Percentiles rank a stretch among this genome's conserved stretches.
Conservation (phyloP, 345 rosid genomes). For the Euclidium syriacum region DNA sequence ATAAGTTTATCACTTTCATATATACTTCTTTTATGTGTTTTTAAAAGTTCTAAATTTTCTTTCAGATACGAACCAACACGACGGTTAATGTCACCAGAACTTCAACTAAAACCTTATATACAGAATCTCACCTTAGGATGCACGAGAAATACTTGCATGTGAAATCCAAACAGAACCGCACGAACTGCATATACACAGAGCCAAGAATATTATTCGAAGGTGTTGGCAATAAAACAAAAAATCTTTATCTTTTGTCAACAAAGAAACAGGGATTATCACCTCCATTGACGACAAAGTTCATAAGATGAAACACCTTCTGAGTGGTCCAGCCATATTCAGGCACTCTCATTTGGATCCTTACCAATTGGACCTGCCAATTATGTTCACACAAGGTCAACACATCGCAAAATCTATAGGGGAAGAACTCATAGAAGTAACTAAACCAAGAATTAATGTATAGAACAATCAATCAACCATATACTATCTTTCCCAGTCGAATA, state of each 20-base stretch:
- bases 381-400: neutral
- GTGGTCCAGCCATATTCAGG: constrained; percentile 99
- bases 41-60: neutral
- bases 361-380: constrained; percentile 63
- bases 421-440: neutral
- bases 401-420: neutral
- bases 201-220: neutral
- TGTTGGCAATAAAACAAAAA: neutral
- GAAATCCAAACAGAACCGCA: constrained; percentile 93
- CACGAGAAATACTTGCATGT: constrained; percentile 64
- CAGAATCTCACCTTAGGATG: constrained; percentile 76
- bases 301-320: constrained; percentile 95
- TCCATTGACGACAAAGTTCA: constrained; percentile 98
- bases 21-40: too few relatives aligned
- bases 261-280: constrained; percentile 42
- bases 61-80: neutral
- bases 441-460: neutral
- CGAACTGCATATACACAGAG: constrained; percentile 54
- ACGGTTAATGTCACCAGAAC: neutral
- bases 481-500: neutral
- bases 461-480: constrained; percentile 1
- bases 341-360: constrained; percentile 91
- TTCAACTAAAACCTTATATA: neutral
- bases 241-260: neutral
- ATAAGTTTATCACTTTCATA: neutral